Conservation (phyloP, 2,329 filamentous ascomycete genomes). For the Calonectria leucothoes region DNA sequence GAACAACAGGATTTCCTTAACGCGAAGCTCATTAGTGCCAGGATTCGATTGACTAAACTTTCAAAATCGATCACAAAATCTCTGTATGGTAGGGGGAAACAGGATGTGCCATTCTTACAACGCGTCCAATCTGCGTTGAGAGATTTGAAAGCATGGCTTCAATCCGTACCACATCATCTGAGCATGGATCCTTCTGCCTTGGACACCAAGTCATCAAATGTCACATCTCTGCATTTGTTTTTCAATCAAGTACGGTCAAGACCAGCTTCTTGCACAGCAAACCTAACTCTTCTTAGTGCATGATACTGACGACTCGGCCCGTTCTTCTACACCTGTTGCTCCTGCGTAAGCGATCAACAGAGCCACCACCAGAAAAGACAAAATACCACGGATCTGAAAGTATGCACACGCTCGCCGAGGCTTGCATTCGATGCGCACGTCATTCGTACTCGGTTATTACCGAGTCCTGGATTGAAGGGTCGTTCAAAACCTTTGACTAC, state of each 20-base stretch:
- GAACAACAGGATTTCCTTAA: not conserved
- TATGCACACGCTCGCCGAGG: not conserved
- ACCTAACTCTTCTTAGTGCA: not conserved
- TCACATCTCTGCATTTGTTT: not conserved
- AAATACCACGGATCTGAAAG: not conserved
- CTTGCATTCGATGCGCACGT: not conserved
- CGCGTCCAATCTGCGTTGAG: not conserved
- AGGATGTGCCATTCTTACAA: not conserved
- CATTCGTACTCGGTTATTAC: not conserved
- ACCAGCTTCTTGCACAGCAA: not conserved
- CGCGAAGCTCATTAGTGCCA: not conserved
- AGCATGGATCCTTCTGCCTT: not conserved
- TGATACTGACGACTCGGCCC: not conserved
- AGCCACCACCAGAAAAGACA: not conserved
- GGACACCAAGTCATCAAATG: not conserved
- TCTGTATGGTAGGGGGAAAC: not conserved
- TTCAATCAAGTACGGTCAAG: not conserved
- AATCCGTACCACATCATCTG: not conserved
- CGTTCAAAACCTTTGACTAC: not conserved
- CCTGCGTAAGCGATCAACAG: not conserved
- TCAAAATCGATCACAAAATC: not conserved
- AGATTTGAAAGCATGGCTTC: not conserved
- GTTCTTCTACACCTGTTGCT: not conserved
- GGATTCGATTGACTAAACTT: not conserved
- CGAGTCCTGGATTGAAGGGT: not conserved